Base-by-base conservation (phyloP, 306 rosid genomes). In the Malus orientalis region DNA sequence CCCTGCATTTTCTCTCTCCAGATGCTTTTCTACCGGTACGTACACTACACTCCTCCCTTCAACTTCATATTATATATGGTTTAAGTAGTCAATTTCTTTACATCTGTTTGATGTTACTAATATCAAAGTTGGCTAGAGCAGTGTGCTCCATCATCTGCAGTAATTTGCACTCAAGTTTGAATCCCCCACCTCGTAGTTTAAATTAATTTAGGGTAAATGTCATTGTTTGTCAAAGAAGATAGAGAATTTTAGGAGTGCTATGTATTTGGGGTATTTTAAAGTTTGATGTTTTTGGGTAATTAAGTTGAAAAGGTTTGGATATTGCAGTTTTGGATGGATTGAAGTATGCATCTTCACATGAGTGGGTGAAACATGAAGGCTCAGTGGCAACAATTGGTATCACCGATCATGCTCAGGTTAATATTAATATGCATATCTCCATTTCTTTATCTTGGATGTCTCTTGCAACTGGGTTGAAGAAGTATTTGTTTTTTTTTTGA, bases 331-430 rank as follows among this genome's bases (percentile, higher is more conserved):
- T 96, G 93, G 99, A 92, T 74, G 98, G 98, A 47, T 84, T 96
- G 77, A 96, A 96, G 89, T 96, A 96, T 73, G 87, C 99, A 38
- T 62, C 93, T 77, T 92, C 99, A 45, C 99, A 96, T 76, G 99
- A 96, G 82, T 96, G 99, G 99, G 97, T 92, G 58, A 96, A 92
- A 77, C 99, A 96, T 53, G 99, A 96, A 74, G 99, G 99, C 67
- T 13, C 93, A 5, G 91, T 92, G 15, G 97, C 96, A 66, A 88
- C 98, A 40, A 42, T 93, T 78, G 99, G 99, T 61, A 91, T 96
- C 82, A 89, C 96, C 29, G 90, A 89, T 71, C 99, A 96, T 77
- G 99, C 99, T 51, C 99, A 96, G 97, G 98, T 92, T 71, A 18
- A 73, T 65, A 27, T 60, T 59, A 25, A 22, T 4, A 22, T 14